Percentiles rank a stretch among this genome's conserved stretches.
These are phyloP conservation scores for Eudorina sp. DNA, from an alignment of 139 green algal species.

Conservation along the genomic window DNA sequence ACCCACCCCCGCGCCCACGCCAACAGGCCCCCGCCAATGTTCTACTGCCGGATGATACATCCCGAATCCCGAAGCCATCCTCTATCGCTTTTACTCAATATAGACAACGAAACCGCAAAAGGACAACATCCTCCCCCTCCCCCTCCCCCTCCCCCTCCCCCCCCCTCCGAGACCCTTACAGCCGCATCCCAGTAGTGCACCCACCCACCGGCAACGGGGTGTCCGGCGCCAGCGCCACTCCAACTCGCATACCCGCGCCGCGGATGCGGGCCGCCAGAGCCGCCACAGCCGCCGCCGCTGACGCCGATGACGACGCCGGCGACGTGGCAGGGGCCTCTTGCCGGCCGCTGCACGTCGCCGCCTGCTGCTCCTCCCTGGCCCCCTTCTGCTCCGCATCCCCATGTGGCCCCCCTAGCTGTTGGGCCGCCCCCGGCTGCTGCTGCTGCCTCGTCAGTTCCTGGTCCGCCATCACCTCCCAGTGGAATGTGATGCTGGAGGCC, in stretches of 20 bases:
- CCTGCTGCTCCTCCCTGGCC: background rate
- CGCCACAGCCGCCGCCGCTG: background rate
- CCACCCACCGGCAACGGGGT: slow-evolving; percentile 68
- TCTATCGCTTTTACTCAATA: too few relatives aligned
- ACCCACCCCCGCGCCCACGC: too few relatives aligned
- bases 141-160: too few relatives aligned
- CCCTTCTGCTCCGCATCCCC: background rate
- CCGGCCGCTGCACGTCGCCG: background rate
- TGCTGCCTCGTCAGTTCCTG: background rate
- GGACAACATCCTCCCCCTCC: too few relatives aligned
- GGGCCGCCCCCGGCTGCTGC: background rate
- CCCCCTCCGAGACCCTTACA: too few relatives aligned
- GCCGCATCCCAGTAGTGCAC: too few relatives aligned
- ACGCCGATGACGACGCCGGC: too few relatives aligned
- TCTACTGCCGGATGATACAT: too few relatives aligned
- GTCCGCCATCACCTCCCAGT: slow-evolving; percentile 47
- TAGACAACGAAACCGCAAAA: too few relatives aligned
- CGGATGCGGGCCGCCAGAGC: slow-evolving; percentile 24
- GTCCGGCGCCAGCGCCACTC: slow-evolving; percentile 82
- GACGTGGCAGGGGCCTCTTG: too few relatives aligned
- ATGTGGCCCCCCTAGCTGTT: background rate
- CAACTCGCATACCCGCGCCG: slow-evolving; percentile 76
- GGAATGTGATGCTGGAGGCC: slow-evolving; percentile 54
- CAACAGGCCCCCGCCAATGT: too few relatives aligned
- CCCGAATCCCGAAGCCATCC: too few relatives aligned